These are phyloP conservation scores for Agrocybe pediades DNA, from an alignment of 768 basidiomycete species.

Conservation along the genomic window DNA sequence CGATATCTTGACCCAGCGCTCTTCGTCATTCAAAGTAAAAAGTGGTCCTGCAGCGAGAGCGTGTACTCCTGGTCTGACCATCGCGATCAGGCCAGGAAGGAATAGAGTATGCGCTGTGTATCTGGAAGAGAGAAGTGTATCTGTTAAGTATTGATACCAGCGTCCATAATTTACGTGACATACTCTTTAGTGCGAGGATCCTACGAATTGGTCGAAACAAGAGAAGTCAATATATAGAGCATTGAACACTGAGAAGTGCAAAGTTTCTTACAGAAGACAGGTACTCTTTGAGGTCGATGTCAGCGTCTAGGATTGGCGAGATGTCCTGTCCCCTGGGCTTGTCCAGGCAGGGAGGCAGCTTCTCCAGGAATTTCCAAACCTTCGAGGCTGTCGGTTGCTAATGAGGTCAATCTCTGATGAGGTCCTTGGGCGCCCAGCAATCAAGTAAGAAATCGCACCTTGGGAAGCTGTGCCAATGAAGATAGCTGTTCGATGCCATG, in stretches of 20 bases:
- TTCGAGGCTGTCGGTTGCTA: too few species aligned
- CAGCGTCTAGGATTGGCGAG: neutral
- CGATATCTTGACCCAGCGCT: conserved; percentile 1
- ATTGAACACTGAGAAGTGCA: neutral
- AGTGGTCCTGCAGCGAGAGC: conserved; percentile 9
- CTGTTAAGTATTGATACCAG: neutral
- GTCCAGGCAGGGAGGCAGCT: neutral
- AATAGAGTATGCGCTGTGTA: conserved; percentile 5
- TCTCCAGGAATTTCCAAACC: neutral
- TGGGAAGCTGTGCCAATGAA: too few species aligned
- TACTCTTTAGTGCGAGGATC: neutral
- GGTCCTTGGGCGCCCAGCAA: too few species aligned
- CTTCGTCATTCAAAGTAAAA: neutral
- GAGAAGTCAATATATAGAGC: neutral
- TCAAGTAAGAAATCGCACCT: too few species aligned
- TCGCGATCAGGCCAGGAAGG: conserved; percentile 2
- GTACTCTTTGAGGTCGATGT: neutral
- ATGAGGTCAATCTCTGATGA: too few species aligned
- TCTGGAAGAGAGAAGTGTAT: neutral
- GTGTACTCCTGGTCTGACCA: neutral
- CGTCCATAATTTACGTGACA: neutral
- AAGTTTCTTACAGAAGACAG: neutral
- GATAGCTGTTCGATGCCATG: too few species aligned
- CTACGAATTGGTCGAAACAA: neutral
- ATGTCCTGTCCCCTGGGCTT: neutral